These are phyloP conservation scores for Saccharomyces hybrid DNA, from an alignment of 1,139 yeast genomes.

Conservation along the genomic window DNA sequence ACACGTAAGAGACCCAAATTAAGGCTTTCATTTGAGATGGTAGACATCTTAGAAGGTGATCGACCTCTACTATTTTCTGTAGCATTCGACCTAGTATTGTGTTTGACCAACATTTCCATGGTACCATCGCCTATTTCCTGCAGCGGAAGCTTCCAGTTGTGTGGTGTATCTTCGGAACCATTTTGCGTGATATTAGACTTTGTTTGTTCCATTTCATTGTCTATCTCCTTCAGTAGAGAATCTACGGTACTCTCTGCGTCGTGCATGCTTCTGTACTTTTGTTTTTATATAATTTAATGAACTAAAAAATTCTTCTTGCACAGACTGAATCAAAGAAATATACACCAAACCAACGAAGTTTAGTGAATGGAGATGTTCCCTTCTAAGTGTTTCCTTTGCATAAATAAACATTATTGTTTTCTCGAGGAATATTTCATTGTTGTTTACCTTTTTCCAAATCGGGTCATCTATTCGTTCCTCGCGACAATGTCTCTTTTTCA, in stretches of 20 bases:
- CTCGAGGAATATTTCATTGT: not conserved
- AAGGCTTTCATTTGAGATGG: not conserved
- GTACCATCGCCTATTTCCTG: constrained; percentile 30
- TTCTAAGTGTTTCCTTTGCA: not conserved
- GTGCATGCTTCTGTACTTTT: not conserved
- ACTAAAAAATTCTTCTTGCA: not conserved
- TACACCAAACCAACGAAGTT: not conserved
- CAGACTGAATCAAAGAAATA: not conserved
- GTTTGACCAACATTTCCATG: constrained; percentile 26
- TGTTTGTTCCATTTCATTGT: constrained; percentile 14
- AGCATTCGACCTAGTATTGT: constrained; percentile 14
- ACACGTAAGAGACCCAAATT: not conserved
- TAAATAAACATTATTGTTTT: not conserved
- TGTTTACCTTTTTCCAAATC: not conserved
- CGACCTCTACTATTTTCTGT: no score
- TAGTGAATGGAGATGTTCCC: not conserved
- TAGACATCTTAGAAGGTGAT: not conserved
- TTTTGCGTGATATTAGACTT: constrained; percentile 3
- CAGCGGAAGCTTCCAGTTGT: constrained; percentile 12
- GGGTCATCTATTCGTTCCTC: not conserved
- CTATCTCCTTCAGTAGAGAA: constrained; percentile 19
- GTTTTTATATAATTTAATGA: not conserved
- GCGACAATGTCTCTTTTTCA: not conserved
- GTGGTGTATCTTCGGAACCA: constrained; percentile 2
- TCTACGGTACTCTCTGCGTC: constrained; percentile 16